phyloP scores from a whole-genome alignment of 164 flowering plant genomes.

The Pachysandra terminalis region DNA sequence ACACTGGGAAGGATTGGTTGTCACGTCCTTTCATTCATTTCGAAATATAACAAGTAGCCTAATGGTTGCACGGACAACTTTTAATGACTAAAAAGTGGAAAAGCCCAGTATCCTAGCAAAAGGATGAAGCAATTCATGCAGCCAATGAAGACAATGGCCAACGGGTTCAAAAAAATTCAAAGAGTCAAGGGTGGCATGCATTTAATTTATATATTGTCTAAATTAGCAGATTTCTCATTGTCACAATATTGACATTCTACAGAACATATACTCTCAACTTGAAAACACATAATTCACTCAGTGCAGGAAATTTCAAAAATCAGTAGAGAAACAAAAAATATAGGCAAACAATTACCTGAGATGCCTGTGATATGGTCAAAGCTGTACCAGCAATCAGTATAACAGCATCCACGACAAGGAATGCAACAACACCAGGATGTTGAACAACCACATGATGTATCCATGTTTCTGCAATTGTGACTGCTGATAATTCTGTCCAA shows the following conservation, averaged over 20 bases:
- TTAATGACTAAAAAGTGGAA: no score
- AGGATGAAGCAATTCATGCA: neutral
- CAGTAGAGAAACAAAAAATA: neutral
- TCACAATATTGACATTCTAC: neutral
- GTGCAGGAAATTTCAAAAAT: neutral
- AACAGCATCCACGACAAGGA: slow-evolving; percentile 54
- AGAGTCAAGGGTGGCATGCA: neutral
- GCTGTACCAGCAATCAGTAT: slow-evolving; percentile 41
- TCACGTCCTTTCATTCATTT: no score
- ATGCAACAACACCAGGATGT: slow-evolving; percentile 62
- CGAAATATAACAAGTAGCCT: no score
- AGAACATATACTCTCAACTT: slow-evolving; percentile 1
- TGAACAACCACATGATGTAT: slow-evolving; percentile 41
- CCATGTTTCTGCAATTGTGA: slow-evolving; percentile 47
- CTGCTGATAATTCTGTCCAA: slow-evolving; percentile 42
- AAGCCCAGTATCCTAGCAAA: neutral
- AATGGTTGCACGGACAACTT: no score
- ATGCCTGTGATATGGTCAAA: slow-evolving; percentile 55
- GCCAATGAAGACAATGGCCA: neutral
- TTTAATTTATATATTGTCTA: neutral
- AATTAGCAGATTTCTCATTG: neutral
- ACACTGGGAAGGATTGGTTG: no score
- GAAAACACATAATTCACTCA: neutral
- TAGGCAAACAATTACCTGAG: slow-evolving; percentile 48
- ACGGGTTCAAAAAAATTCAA: neutral